Base-by-base conservation (phyloP, 345 rosid genomes). In the Euphorbia pulcherrima region DNA sequence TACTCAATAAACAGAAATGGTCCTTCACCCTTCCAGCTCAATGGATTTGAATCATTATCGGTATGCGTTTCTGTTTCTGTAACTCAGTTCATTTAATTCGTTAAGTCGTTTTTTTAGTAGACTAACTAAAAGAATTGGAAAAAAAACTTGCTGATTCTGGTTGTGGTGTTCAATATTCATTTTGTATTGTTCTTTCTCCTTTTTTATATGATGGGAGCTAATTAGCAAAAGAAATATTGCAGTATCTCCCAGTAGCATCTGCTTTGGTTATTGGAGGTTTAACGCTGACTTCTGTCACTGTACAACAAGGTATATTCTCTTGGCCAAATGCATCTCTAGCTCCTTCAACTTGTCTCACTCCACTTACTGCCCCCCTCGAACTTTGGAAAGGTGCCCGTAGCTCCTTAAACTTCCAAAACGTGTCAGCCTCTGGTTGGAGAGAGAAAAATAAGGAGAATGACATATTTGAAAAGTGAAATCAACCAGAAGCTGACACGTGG, bases 241-340 rank as follows among this genome's bases (percentile, higher is more conserved):
- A 94, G 99, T 94, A 90, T 82, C 87, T 90, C 60, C 99, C 99
- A 0, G 83, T 89, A 52, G 99, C 99, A 65, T 94, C 99, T 33
- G 94, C 96, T 54, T 73, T 90, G 83, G 50, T 94, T 4, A 82
- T 90, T 14, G 99, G 97, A 77, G 92, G 97, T 51, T 83, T 94
- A 74, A 90, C 99, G 35, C 57, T 83, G 59, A 90, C 97, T 66
- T 78, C 97, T 41, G 70, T 94, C 78, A 80, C 96, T n/a, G 37
- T 89, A 68, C 96, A 91, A 39, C 96, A 89, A 84, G 99, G 99
- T 94, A 53, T 29, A 46, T 7, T 24, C 0, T 5, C 8, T 52
- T 12, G 67, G 18, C 28, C 20, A 6, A 6, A 47, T 27, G n/a
- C n/a, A n/a, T n/a, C n/a, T n/a, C n/a, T n/a, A n/a, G n/a, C n/a